Conservation (phyloP, 2,329 filamentous ascomycete species). For the Cladophialophora exuberans region DNA sequence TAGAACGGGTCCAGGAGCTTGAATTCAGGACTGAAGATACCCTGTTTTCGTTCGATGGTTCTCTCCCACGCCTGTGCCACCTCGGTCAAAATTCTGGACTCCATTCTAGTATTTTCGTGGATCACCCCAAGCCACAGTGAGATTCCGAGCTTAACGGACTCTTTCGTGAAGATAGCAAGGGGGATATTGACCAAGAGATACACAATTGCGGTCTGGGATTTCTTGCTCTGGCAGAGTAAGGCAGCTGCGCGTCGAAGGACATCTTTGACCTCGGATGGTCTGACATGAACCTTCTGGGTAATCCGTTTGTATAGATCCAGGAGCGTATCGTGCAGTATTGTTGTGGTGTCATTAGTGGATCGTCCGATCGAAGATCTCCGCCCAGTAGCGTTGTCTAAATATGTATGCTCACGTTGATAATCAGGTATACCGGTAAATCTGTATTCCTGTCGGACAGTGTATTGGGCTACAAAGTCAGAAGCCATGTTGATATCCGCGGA, state of each 20-base stretch:
- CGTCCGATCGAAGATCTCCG: conserved; percentile 21
- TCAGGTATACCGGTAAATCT: conserved; percentile 79
- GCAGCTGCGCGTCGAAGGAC: conserved; percentile 83
- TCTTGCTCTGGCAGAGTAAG: conserved; percentile 76
- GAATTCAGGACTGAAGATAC: conserved; percentile 77
- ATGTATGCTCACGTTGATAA: conserved; percentile 45
- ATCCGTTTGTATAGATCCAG: conserved; percentile 74
- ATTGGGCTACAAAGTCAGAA: conserved; percentile 95
- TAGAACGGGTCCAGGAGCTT: conserved; percentile 86
- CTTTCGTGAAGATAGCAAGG: conserved; percentile 89
- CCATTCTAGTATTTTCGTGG: conserved; percentile 89
- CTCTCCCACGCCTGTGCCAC: conserved; percentile 90
- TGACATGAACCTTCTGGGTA: conserved; percentile 68
- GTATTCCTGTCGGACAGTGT: conserved; percentile 95
- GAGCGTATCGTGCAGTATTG: conserved; percentile 62
- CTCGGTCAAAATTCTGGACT: conserved; percentile 81
- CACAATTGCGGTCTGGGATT: conserved; percentile 76
- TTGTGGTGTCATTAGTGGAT: conserved; percentile 37
- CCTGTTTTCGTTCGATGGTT: conserved; percentile 74
- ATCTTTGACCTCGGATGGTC: conserved; percentile 75
- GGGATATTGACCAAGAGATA: conserved; percentile 91
- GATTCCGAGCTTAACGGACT: conserved; percentile 92
- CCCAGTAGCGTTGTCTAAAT: conserved; percentile 21
- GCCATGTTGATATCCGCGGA: conserved; percentile 78
- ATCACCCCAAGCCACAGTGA: conserved; percentile 97